phyloP scores from a whole-genome alignment of 371 early-diverging fungal species.

The Mortierella sp. region DNA sequence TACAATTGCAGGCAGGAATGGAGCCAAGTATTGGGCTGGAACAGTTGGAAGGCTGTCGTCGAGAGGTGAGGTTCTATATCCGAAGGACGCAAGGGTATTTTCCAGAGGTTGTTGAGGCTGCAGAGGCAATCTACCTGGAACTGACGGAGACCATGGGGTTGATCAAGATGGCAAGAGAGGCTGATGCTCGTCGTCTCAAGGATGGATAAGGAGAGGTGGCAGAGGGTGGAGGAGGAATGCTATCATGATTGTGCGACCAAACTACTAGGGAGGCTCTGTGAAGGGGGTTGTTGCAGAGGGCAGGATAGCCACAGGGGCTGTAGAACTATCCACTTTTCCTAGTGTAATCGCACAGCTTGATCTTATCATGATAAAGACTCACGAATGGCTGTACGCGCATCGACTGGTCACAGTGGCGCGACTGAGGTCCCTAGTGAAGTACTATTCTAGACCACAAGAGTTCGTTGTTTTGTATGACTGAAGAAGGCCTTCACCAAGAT shows the following conservation, averaged over 20 bases:
- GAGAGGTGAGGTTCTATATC: neutral
- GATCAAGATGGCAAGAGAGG: neutral
- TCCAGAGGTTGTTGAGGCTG: neutral
- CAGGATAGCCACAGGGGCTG: no score
- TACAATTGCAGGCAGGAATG: neutral
- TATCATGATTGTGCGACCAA: neutral
- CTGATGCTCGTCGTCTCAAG: neutral
- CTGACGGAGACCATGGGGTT: neutral
- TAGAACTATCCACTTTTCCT: no score
- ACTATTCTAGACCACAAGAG: no score
- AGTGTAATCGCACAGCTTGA: no score
- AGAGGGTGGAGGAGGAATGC: neutral
- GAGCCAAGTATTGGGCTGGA: neutral
- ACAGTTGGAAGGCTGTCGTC: neutral
- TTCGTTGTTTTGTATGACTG: no score
- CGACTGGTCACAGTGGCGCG: no score
- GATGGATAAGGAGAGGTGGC: neutral
- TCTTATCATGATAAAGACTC: no score
- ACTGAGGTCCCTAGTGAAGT: no score
- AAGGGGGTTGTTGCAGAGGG: no score
- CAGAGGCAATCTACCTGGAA: neutral
- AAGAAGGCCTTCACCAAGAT: no score
- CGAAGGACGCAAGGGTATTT: neutral
- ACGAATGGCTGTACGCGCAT: no score
- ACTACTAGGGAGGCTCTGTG: no score